Evolutionary conservation across 2,329 filamentous ascomycete species (phyloP).

Genomic region (Elsinoe perseae): DNA sequence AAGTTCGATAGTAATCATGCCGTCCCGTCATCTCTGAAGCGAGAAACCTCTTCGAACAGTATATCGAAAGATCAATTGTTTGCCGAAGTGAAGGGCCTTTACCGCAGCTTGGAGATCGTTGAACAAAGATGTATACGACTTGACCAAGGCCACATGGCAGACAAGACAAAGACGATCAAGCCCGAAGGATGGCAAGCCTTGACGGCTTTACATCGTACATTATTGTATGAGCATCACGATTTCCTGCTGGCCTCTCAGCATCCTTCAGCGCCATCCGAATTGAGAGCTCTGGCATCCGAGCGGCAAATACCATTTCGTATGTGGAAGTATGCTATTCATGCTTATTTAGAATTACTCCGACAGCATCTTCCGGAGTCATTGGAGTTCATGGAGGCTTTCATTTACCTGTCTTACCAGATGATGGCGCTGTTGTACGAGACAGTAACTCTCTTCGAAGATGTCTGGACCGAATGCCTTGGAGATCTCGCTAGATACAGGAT

Average conservation of each 20-base stretch:
- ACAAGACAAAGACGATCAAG: conserved; percentile 37
- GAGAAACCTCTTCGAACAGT: conserved; percentile 6
- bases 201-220: conserved; percentile 70
- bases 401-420: conserved; percentile 84
- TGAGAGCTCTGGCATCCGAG: conserved; percentile 64
- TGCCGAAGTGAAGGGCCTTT: conserved; percentile 75
- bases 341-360: conserved; percentile 45
- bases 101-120: conserved; percentile 75
- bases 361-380: conserved; percentile 66
- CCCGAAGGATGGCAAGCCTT: conserved; percentile 66
- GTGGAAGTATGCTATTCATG: conserved; percentile 83
- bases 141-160: conserved; percentile 53
- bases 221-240: conserved; percentile 41
- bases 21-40: neutral
- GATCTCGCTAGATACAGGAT: conserved; percentile 80
- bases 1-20: neutral
- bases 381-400: conserved; percentile 86
- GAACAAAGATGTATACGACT: conserved; percentile 83
- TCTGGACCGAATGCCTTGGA: conserved; percentile 88
- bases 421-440: conserved; percentile 82
- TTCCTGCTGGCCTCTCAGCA: conserved; percentile 78
- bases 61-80: conserved; percentile 74
- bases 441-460: conserved; percentile 72
- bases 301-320: conserved; percentile 89
- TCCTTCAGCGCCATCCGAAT: conserved; percentile 61